phyloP scores from a whole-genome alignment of 306 rosid species.

The Cucumis cinereus region DNA sequence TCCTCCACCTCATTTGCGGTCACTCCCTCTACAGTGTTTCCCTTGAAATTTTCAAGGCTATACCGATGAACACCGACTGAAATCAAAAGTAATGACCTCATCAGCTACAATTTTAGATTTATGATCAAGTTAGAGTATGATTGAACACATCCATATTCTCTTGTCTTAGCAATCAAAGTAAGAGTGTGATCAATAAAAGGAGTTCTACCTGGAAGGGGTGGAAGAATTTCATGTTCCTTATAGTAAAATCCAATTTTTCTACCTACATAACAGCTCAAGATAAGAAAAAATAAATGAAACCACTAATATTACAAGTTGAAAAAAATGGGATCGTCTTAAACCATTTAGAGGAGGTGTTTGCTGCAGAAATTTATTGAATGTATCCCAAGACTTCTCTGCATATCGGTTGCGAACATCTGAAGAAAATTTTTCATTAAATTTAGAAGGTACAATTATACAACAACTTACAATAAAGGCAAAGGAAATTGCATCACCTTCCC shows the following conservation, averaged over 20 bases:
- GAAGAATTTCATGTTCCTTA: conserved; percentile 94
- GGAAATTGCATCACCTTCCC: conserved; percentile 52
- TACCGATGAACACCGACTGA: conserved; percentile 82
- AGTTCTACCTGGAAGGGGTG: conserved; percentile 83
- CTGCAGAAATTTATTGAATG: conserved; percentile 48
- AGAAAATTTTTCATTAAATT: conserved; percentile 3
- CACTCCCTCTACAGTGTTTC: conserved; percentile 30
- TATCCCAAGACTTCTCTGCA: conserved; percentile 72
- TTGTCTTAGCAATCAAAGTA: neutral
- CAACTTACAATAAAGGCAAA: neutral
- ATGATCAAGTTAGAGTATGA: neutral
- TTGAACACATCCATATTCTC: neutral
- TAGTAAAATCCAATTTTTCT: conserved; percentile 91
- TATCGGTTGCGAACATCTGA: conserved; percentile 67
- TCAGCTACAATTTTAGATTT: neutral
- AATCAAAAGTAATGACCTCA: neutral
- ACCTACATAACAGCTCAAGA: conserved; percentile 26
- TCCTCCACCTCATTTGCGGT: conserved; percentile 51
- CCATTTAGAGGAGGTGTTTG: conserved; percentile 75
- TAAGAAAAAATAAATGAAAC: conserved; percentile 20
- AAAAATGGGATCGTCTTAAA: conserved; percentile 11
- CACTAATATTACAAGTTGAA: neutral
- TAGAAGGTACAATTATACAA: conserved; percentile 3
- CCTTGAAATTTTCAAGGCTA: conserved; percentile 51
- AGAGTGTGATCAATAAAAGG: neutral